These are phyloP conservation scores for Saussurea involucrata DNA, from an alignment of 129 eudicot genomes.

Conservation along the genomic window DNA sequence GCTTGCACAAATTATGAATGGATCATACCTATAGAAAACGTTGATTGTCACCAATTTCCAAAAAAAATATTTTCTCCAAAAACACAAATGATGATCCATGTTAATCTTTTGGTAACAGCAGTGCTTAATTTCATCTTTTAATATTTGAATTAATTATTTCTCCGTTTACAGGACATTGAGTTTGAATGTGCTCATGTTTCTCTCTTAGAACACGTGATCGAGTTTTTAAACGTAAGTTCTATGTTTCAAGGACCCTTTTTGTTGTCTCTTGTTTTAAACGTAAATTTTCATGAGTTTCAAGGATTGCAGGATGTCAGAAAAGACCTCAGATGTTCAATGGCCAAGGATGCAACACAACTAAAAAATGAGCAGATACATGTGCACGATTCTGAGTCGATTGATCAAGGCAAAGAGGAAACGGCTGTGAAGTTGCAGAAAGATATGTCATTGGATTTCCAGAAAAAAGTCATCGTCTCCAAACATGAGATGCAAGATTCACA, in stretches of 20 bases:
- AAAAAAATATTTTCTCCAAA: background rate
- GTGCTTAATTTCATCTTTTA: background rate
- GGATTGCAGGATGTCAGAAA: constrained; percentile 68
- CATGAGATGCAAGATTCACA: constrained; percentile 43
- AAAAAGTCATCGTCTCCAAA: constrained; percentile 56
- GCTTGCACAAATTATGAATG: background rate
- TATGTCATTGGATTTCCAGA: constrained; percentile 71
- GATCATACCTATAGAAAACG: background rate
- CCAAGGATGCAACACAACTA: constrained; percentile 79
- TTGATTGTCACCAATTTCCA: background rate
- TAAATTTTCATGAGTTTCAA: constrained; percentile 12
- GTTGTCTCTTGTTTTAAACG: constrained; percentile 14
- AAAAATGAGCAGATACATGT: constrained; percentile 66
- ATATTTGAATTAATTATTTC: background rate
- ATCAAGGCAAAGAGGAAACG: constrained; percentile 26
- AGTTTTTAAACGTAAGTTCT: constrained; percentile 73
- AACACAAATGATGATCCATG: background rate
- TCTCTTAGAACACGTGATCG: constrained; percentile 74
- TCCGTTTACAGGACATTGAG: constrained; percentile 54
- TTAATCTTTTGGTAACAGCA: background rate
- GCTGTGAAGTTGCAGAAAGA: constrained; percentile 24
- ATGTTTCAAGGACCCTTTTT: background rate
- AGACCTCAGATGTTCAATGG: constrained; percentile 85
- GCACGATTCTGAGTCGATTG: constrained; percentile 25
- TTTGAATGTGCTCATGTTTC: constrained; percentile 89